Base-by-base conservation (phyloP, 2,329 filamentous ascomycete species). In the Ceratocystiopsis minuta region DNA sequence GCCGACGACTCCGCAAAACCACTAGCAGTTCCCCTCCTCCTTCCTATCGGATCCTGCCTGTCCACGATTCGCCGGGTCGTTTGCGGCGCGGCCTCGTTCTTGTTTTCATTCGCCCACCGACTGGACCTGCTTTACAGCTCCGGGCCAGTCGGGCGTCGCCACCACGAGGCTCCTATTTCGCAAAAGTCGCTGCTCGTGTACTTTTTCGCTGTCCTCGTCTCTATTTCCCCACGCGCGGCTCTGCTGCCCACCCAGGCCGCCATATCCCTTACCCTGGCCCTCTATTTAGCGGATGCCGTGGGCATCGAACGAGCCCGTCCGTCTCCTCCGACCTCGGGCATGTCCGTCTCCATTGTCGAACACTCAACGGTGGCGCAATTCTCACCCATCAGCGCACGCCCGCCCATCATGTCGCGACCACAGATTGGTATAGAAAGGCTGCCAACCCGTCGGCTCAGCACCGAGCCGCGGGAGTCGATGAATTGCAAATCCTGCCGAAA, bases 401-500 rank as follows among this genome's bases (percentile, higher is more conserved):
- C 65, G 28, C 58, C 67, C 46, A 60, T 63, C 55, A 79, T 84
- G 68, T 74, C 80, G 49, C 72, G 82, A 53, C 79, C 80, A 24
- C 79, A 83, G 63, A 78, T 87, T 53, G 79, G 80, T 56, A 88
- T 88, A 58, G 80, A 87, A 61, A 75, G 82, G 47, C 64, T 88
- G 50, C 79, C 80, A 20, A 69, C 77, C 42, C 75, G 79, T 48
- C 75, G 80, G 36, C 66, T 75, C 60, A 76, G 70, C 59, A 79
- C 74, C 52, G 81, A 90, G 57, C 82, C 81, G 35, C 76, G 81
- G 53, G 85, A 92, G 65, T 82, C 81, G 32, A 93, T 93, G 85
- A 93, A 93, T 59, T 93, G 85, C 74, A 92, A 93, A 60, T 90
- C 83, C 43, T 93, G 85, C 65, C 75, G 85, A 51, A 92, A 92